A percentile compares a stretch with the other conserved stretches of the same genome.
Evolutionary conservation across 2,329 filamentous ascomycete genomes (phyloP).

Genomic region (Pleoardoris graminearum): DNA sequence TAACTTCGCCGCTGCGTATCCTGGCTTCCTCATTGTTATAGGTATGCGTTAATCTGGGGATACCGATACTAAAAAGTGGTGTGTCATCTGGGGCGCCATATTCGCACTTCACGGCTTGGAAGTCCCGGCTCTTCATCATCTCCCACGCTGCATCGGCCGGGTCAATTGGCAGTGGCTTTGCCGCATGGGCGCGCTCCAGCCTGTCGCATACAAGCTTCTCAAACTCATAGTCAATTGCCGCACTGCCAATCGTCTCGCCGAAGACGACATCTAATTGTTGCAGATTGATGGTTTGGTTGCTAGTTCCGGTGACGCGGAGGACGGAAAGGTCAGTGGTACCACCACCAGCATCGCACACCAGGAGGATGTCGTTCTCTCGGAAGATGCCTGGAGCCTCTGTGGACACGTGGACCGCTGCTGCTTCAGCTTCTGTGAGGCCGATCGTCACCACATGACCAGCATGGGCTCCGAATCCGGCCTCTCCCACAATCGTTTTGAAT

Average conservation of each 20-base stretch:
- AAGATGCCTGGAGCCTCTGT: conserved; percentile 43
- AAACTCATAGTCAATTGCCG: conserved; percentile 47
- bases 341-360: conserved; percentile 57
- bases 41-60: conserved; percentile 37
- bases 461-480: conserved; percentile 55
- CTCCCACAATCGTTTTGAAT: conserved; percentile 54
- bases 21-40: conserved; percentile 39
- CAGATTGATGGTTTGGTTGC: conserved; percentile 33
- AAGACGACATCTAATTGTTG: conserved; percentile 46
- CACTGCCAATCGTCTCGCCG: conserved; percentile 48
- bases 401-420: conserved; percentile 56
- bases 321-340: conserved; percentile 52
- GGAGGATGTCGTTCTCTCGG: conserved; percentile 48
- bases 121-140: conserved; percentile 47
- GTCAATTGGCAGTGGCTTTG: conserved; percentile 30
- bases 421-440: conserved; percentile 58
- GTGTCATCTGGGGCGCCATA: conserved; percentile 45
- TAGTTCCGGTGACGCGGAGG: conserved; percentile 37
- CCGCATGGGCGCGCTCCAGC: conserved; percentile 34
- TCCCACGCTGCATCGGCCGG: conserved; percentile 45
- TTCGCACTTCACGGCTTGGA: conserved; percentile 48
- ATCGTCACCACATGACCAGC: conserved; percentile 47
- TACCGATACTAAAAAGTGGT: conserved; percentile 40
- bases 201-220: conserved; percentile 40
- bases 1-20: conserved; percentile 42